phyloP scores from a whole-genome alignment of 805 yeast species.

The Lachancea kluyveri region DNA sequence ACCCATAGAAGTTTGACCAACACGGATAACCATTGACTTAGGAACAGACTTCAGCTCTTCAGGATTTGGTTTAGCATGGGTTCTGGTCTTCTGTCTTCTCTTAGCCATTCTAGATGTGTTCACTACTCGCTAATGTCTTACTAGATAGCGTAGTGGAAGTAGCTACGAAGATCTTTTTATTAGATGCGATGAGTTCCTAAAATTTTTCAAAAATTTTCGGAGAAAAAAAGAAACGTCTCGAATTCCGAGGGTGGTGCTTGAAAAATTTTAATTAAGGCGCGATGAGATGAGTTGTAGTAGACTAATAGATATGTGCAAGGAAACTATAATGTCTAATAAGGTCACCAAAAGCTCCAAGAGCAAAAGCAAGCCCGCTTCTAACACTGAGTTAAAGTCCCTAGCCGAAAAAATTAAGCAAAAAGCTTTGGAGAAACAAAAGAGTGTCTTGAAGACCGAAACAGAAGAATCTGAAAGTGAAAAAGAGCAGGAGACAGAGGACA shows the following conservation, averaged over 20 bases:
- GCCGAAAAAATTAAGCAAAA: conserved; percentile 50
- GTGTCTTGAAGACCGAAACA: conserved; percentile 21
- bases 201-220: not conserved
- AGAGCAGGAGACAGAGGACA: conserved; percentile 5
- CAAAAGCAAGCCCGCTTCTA: conserved; percentile 10
- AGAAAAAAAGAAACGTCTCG: not conserved
- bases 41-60: conserved; percentile 75
- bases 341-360: conserved; percentile 5
- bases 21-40: conserved; percentile 86
- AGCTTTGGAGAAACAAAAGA: conserved; percentile 31
- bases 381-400: conserved; percentile 35
- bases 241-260: not conserved
- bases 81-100: conserved; percentile 73
- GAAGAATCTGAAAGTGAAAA: conserved; percentile 8
- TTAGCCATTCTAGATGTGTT: conserved; percentile 38
- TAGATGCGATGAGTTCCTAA: conserved; percentile 5
- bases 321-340: conserved; percentile 5
- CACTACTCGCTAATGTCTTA: not conserved
- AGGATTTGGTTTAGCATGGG: conserved; percentile 62
- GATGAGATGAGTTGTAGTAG: not conserved
- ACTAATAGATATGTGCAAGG: not conserved
- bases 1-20: conserved; percentile 48
- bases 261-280: conserved; percentile 1
- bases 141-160: too few species aligned
- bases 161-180: too few species aligned